Evolutionary conservation across 768 basidiomycete genomes (phyloP), one percentile per base, ranked within the genome.

Genomic region (Pleurotus salmoneostramineus): DNA sequence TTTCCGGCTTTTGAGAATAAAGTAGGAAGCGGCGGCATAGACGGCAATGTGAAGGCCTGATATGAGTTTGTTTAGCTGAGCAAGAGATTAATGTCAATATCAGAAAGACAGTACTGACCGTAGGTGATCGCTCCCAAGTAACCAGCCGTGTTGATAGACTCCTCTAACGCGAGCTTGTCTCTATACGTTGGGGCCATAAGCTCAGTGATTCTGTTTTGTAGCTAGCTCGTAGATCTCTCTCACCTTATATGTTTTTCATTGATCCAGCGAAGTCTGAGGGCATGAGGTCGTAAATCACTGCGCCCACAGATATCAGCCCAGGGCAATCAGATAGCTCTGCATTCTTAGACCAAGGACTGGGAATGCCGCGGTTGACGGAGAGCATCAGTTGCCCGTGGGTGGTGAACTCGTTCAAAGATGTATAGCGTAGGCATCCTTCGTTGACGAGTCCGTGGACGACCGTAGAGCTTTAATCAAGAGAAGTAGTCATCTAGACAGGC

Each of bases 121-220:
- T 49, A 49, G 48, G 8, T 15, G 15, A 49, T 49, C 2, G 48
- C 6, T 54, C 62, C 15, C 63, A 65, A 54, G 64, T 48, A 52
- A 60, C 61, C 48, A 56, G 61, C 32, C 62, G 61, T 31, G 62
- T 46, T 12, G 40, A n/a, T 17, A 67, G 59, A n/a, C 51, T 58
- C 0, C 60, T 61, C 63, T 60, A 64, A 3, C 61, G 59, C 14
- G 33, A 49, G 21, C 33, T 49, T 31, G 7, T 49, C 8, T 31
- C 33, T 31, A 15, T 17, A 31, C 5, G 48, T 49, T 8, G 48
- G 48, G 48, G 48, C 48, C 48, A 49, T 49, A 31, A 7, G 2
- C 6, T 45, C 3, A 45, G 8, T 40, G 37, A 40, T 40, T 40
- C 37, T 40, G 1, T 10, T 17, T 2, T 45, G 2, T n/a, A 45